A percentile compares a stretch with the other conserved stretches of the same genome.
phyloP scores from a whole-genome alignment of 805 yeast genomes.

The Saccharomycopsis selenospora region DNA sequence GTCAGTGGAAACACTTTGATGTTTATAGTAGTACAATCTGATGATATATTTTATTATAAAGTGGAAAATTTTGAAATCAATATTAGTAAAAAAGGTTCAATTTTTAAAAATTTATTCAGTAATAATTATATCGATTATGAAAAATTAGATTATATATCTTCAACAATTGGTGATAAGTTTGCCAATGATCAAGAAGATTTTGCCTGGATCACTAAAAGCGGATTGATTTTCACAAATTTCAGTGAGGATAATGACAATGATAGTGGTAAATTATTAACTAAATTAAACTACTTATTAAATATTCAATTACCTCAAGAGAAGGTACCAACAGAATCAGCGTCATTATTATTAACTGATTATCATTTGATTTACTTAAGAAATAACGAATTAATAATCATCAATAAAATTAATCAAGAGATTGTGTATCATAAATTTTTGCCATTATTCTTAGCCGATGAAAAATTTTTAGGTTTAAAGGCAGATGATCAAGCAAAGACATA shows the following conservation, averaged over 20 bases:
- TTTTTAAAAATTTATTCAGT: conserved; percentile 20
- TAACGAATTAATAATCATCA: conserved; percentile 37
- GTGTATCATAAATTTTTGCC: conserved; percentile 38
- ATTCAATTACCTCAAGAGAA: conserved; percentile 33
- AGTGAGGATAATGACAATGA: conserved; percentile 11
- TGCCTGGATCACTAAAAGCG: conserved; percentile 43
- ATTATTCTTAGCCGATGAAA: conserved; percentile 28
- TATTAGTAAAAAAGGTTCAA: conserved; percentile 23
- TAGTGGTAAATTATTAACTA: conserved; percentile 25
- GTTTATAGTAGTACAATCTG: conserved; percentile 26
- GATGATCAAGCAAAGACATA: conserved; percentile 51
- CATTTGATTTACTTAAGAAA: conserved; percentile 45
- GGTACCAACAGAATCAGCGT: conserved; percentile 24
- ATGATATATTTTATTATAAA: conserved; percentile 28
- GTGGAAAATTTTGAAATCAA: conserved; percentile 17
- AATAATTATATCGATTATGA: conserved; percentile 31
- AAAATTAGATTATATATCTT: conserved; percentile 31
- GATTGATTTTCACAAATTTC: conserved; percentile 33
- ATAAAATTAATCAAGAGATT: conserved; percentile 44
- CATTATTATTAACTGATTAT: conserved; percentile 44
- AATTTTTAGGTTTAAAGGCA: conserved; percentile 39
- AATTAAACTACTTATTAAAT: conserved; percentile 34
- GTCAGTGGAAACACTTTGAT: conserved; percentile 14
- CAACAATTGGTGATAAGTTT: conserved; percentile 29
- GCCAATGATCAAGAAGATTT: conserved; percentile 26